Evolutionary conservation across 306 rosid genomes (phyloP).

Genomic region (Lupinus albus): DNA sequence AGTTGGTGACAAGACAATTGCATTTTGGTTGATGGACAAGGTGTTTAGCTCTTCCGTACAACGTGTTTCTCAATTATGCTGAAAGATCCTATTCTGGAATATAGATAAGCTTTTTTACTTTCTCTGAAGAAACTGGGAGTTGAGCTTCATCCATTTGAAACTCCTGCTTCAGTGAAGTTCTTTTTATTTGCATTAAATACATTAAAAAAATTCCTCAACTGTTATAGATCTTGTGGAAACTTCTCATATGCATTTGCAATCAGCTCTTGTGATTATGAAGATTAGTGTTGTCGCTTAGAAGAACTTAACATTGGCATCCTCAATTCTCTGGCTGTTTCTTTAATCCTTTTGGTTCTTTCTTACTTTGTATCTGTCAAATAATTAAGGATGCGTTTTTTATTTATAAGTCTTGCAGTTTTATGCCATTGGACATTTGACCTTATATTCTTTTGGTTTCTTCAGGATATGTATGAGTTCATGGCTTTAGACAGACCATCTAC

Average conservation of each 20-base stretch:
- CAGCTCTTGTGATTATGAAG: slow-evolving; percentile 31
- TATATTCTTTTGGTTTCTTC: slow-evolving; percentile 43
- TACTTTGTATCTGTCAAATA: slow-evolving; percentile 25
- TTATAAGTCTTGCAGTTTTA: slow-evolving; percentile 26
- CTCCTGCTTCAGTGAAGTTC: slow-evolving; percentile 27
- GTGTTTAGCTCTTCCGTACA: slow-evolving; percentile 45
- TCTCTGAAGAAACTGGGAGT: slow-evolving; percentile 4
- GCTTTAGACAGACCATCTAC: slow-evolving; percentile 86
- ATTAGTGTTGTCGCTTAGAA: slow-evolving; percentile 27
- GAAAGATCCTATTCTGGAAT: slow-evolving; percentile 26
- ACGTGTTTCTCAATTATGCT: slow-evolving; percentile 31
- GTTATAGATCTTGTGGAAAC: slow-evolving; percentile 28
- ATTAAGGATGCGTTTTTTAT: slow-evolving; percentile 19
- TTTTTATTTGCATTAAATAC: slow-evolving; percentile 25
- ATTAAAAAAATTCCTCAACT: slow-evolving; percentile 24
- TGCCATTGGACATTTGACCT: slow-evolving; percentile 13
- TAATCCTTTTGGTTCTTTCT: slow-evolving; percentile 23
- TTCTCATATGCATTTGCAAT: slow-evolving; percentile 35
- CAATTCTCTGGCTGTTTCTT: slow-evolving; percentile 21
- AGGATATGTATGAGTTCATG: slow-evolving; percentile 99
- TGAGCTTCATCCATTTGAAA: slow-evolving; percentile 32
- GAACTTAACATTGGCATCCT: slow-evolving; percentile 25
- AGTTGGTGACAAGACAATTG: slow-evolving; percentile 98
- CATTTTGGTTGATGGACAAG: slow-evolving; percentile 99
- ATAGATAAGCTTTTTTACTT: slow-evolving; percentile 8